These are phyloP conservation scores for Globisporangium acanthophoron DNA, from an alignment of 352 stramenopile species.

Conservation along the genomic window DNA sequence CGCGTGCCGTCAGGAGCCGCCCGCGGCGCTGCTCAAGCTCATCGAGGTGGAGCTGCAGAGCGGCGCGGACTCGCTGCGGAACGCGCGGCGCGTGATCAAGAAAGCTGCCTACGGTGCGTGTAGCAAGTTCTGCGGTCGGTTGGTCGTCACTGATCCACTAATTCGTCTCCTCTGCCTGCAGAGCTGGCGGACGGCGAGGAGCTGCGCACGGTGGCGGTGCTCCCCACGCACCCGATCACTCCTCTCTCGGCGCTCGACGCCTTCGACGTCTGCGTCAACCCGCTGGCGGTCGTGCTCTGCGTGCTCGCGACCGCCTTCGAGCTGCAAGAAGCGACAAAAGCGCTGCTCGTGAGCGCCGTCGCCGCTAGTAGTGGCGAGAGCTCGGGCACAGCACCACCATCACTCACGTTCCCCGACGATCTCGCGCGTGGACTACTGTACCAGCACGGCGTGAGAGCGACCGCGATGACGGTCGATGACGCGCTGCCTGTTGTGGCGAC, in stretches of 20 bases:
- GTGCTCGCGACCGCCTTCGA: slow-evolving; percentile 4
- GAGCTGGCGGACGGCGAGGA: slow-evolving; percentile 6
- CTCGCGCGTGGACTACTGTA: slow-evolving; percentile 22
- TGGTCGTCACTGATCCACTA: too few relatives aligned
- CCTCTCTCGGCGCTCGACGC: slow-evolving; percentile 1
- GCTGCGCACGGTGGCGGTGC: slow-evolving; percentile 10
- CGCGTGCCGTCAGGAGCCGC: slow-evolving; percentile 7
- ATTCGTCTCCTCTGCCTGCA: neutral
- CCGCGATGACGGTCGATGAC: slow-evolving; percentile 4
- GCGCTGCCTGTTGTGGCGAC: neutral
- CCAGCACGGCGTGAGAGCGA: slow-evolving; percentile 27
- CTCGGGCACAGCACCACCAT: neutral
- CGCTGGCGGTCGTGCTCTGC: slow-evolving; percentile 9
- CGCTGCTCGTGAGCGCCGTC: neutral
- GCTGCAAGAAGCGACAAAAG: too few relatives aligned
- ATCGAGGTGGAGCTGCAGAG: slow-evolving; percentile 38
- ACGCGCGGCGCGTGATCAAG: slow-evolving; percentile 6
- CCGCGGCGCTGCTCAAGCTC: slow-evolving; percentile 13
- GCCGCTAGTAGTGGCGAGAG: neutral
- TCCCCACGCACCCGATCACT: neutral
- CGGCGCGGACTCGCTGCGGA: neutral
- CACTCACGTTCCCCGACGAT: neutral
- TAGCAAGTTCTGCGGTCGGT: too few relatives aligned
- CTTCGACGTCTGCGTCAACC: slow-evolving; percentile 13
- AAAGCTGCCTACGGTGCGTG: slow-evolving; percentile 6